Evolutionary conservation across 2,329 filamentous ascomycete genomes (phyloP), one percentile per base, ranked within the genome.

Genomic region (Diaporthe velutina): DNA sequence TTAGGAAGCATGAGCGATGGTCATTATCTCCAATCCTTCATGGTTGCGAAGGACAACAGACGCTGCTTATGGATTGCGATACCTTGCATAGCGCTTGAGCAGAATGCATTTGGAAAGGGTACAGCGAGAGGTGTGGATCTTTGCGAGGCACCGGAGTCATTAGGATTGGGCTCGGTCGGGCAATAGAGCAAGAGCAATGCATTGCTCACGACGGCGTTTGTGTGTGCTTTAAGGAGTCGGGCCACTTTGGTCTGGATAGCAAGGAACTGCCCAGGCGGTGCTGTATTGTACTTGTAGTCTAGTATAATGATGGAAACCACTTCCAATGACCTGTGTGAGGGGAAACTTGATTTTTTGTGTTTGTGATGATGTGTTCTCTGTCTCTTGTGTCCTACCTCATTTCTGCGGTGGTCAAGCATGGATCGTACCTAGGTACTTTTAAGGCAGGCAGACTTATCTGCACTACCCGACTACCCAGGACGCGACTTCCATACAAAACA

Each of bases 31-130:
- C 22, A 30, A 25, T 38, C n/a, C 7, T 25, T 67, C 4, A 28
- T 35, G 30, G 33, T 17, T 30, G 9, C 19, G 9, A 5, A 52
- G n/a, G 13, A 52, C 13, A n/a, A 68, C 17, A 15, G 40, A 40
- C 22, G 57, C n/a, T 13, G 17, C 25, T 30, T 15, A 33, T 25
- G 66, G 28, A 64, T 58, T 35, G 38, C 33, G 40, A 57, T 73
- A 70, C 55, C 61, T 70, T 66, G 74, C 74, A 73, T 70, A 73
- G 55, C 74, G 70, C 64, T 54, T 68, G 64, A 40, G 64, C 48
- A 54, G 48, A 35, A 66, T n/a, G 64, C 55, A 50, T 48, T 57
- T 61, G n/a, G 45, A 52, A 52, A 64, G 38, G 54, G 33, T 50
- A 58, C 28, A 70, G 64, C 74, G 48, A 68, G n/a, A 25, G 40